Base-by-base conservation (phyloP, 495 filamentous ascomycete genomes). In the Aspergillus taichungensis region DNA sequence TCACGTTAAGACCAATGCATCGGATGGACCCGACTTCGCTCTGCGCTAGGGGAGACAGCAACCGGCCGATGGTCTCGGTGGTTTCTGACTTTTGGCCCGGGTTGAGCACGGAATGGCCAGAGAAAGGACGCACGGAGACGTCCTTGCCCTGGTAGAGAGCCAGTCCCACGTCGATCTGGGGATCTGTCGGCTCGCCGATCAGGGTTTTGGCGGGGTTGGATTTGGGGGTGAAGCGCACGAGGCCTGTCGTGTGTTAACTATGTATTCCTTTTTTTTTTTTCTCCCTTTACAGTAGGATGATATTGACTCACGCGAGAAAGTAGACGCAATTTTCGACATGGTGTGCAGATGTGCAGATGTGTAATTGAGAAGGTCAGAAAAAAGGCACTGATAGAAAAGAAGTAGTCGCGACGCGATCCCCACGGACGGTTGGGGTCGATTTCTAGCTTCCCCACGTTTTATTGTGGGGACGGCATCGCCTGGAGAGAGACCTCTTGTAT, bases 1-100 rank as follows among this genome's bases (percentile, higher is more conserved):
- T 52, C 41, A 77, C 76, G 58, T 94, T 92, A 37, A 92, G 67
- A 5, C 88, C 87, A 41, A 94, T 66, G 51, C 85, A 92, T 44
- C 87, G 73, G 37, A 79, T 78, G 7, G 69, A 61, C 31, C 60
- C 65, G 32, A 69, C 64, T 27, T 76, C 69, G 8, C 43, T 51
- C 43, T 69, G 59, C 1, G 75, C 60, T 27, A 81, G 43, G 6
- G 78, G 78, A 0, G 78, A 77, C 11, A 82, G 66, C n/a, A 82
- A 58, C 0, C 64, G 73, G 33, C 54, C 61, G 50, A 81, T 74
- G 13, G 56, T 62, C 50, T 75, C 76, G 3, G 64, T 73, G 43
- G 61, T 47, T 3, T 58, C 69, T 3, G 75, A 79, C 7, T 63
- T 63, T 33, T 66, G 49, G 1, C 78, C 79, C 1, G 73, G 66